Base-by-base conservation (phyloP, 805 yeast species). In the Priceomyces carsonii region DNA sequence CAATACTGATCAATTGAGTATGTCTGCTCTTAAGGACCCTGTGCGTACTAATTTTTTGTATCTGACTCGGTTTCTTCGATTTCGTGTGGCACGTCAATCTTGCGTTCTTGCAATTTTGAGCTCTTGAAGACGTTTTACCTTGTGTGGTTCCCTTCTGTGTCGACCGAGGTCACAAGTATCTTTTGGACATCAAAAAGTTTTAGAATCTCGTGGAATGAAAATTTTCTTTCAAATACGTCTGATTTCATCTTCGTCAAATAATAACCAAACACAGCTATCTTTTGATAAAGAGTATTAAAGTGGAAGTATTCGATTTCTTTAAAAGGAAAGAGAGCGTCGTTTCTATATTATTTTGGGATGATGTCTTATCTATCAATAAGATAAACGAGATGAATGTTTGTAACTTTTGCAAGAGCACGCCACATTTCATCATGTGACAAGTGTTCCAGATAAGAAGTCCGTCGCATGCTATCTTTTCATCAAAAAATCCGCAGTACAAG, bases 1-100 rank as follows among this genome's bases (percentile, higher is more conserved):
- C 69, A 26, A 65, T 65, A 12, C 66, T 64, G 25, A 65, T 63
- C 36, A 65, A 57, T 35, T 63, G 61, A 33, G 64, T 55, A 43
- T 64, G 70, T 39, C 71, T 53, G 29, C 48, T 43, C 33, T 54
- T 39, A 14, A 59, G 42, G 15, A 26, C 33, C 23, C 43, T 36
- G 17, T 36, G 43, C 14, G 27, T 12, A 25, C 10, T n/a, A n/a
- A 15, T 12, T 8, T 7, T 8, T 7, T n/a, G 12, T n/a, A 8
- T n/a, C 12, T n/a, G 14, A 8, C 10, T 15, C 14, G 15, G 14
- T n/a, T 7, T 25, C 27, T n/a, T n/a, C n/a, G 8, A 25, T 7
- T 25, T n/a, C 27, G 7, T 12, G 14, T n/a, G 10, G 10, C 7
- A 25, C 27, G 10, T 25, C 27, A 7, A 25, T 15, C 7, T 25